phyloP scores from a whole-genome alignment of 345 rosid genomes.

The Gossypium thurberi region DNA sequence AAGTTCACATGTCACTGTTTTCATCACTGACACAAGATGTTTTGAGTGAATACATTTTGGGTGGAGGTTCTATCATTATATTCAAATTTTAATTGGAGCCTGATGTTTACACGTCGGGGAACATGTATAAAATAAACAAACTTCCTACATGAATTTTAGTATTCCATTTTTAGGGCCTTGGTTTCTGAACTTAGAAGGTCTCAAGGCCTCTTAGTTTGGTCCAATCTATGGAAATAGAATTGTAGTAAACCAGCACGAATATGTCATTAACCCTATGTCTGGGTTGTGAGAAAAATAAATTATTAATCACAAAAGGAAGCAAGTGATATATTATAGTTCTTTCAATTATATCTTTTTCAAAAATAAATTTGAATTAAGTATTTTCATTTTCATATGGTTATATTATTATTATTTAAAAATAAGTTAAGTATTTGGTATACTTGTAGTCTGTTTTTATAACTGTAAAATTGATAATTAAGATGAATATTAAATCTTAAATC shows the following conservation, averaged over 20 bases:
- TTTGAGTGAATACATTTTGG: not conserved
- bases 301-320: no score
- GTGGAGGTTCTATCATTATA: not conserved
- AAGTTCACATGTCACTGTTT: not conserved
- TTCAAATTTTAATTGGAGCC: not conserved
- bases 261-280: not conserved
- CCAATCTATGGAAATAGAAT: not conserved
- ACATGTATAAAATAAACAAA: not conserved
- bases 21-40: slow-evolving; percentile 18
- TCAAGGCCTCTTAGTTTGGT: not conserved
- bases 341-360: no score
- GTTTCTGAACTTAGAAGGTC: not conserved
- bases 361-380: no score
- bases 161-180: not conserved
- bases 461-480: no score
- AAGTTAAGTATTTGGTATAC: no score
- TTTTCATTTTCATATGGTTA: no score
- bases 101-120: not conserved
- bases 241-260: not conserved
- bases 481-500: no score
- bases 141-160: not conserved
- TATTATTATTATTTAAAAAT: no score
- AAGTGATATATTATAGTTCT: no score
- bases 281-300: no score
- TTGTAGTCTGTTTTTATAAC: no score